These are phyloP conservation scores for Peltaster fructicola DNA, from an alignment of 2,329 filamentous ascomycete genomes.

Conservation along the genomic window DNA sequence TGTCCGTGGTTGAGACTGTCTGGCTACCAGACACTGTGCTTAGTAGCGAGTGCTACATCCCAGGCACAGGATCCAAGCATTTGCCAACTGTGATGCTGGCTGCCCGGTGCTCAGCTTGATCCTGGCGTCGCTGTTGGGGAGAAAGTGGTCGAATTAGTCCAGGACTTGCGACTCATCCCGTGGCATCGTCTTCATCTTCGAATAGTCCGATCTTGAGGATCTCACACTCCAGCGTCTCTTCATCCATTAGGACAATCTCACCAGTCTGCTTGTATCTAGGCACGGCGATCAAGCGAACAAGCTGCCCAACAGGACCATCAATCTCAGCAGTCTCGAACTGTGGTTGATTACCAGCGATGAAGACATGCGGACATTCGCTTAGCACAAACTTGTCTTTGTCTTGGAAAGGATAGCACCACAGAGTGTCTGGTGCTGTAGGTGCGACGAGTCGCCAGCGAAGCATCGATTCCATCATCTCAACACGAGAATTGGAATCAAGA, in stretches of 20 bases:
- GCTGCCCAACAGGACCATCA: conserved; percentile 39
- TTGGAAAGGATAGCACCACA: conserved; percentile 95
- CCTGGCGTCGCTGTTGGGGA: too few species aligned
- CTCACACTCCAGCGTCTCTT: conserved; percentile 67
- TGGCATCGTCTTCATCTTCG: too few species aligned
- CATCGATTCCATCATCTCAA: conserved; percentile 89
- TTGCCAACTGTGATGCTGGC: too few species aligned
- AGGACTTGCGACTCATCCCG: conserved; percentile 1
- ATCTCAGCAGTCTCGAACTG: conserved; percentile 44
- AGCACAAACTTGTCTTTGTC: conserved; percentile 84
- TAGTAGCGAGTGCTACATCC: too few species aligned
- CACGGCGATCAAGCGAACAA: conserved; percentile 61
- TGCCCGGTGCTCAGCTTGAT: too few species aligned
- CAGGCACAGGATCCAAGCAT: too few species aligned
- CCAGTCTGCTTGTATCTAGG: conserved; percentile 65
- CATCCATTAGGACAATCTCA: conserved; percentile 67
- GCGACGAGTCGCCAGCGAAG: conserved; percentile 81
- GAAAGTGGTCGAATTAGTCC: neutral
- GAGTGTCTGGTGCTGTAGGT: conserved; percentile 85
- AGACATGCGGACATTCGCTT: conserved; percentile 71
- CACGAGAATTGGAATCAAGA: conserved; percentile 49
- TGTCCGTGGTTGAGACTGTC: too few species aligned
- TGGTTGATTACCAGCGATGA: conserved; percentile 50
- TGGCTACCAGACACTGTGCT: too few species aligned
- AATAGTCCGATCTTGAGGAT: conserved; percentile 40